These are phyloP conservation scores for Penicillium coprophilum DNA, from an alignment of 495 filamentous ascomycete species.

Conservation along the genomic window DNA sequence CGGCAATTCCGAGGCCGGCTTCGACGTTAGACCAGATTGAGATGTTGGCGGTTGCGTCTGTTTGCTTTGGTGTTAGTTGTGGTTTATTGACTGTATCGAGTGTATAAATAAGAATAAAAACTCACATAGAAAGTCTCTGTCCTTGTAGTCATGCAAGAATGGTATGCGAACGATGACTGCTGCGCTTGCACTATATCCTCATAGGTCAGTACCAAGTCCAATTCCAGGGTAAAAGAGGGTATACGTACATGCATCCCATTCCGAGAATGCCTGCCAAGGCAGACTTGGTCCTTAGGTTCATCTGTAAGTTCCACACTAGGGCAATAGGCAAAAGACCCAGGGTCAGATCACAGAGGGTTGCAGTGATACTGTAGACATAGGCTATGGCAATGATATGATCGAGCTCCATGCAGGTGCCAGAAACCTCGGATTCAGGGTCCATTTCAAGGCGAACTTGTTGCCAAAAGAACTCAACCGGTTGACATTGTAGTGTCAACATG, in stretches of 20 bases:
- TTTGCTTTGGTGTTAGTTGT: conserved; percentile 13
- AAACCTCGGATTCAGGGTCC: conserved; percentile 6
- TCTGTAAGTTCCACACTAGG: conserved; percentile 41
- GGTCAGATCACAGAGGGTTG: conserved; percentile 41
- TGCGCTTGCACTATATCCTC: conserved; percentile 31
- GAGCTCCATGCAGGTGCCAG: conserved; percentile 36
- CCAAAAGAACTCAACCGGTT: conserved; percentile 45
- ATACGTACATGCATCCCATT: conserved; percentile 43
- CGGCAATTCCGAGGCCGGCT: conserved; percentile 46
- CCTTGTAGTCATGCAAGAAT: conserved; percentile 32
- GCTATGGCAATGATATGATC: conserved; percentile 36
- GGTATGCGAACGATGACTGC: conserved; percentile 43
- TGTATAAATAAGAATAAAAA: background rate
- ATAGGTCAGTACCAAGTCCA: background rate
- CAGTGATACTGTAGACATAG: conserved; percentile 45
- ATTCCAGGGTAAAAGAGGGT: background rate
- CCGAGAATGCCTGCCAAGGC: conserved; percentile 40
- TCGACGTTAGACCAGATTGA: conserved; percentile 51
- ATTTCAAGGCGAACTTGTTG: conserved; percentile 17
- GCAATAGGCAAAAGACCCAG: conserved; percentile 39
- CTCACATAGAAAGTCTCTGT: conserved; percentile 35
- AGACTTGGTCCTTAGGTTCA: conserved; percentile 38
- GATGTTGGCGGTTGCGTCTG: conserved; percentile 44
- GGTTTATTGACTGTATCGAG: background rate
- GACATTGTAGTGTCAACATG: conserved; percentile 44